A percentile compares a stretch with the other conserved stretches of the same genome.
phyloP scores from a whole-genome alignment of 2,329 filamentous ascomycete genomes.

The Pseudocercospora musae region DNA sequence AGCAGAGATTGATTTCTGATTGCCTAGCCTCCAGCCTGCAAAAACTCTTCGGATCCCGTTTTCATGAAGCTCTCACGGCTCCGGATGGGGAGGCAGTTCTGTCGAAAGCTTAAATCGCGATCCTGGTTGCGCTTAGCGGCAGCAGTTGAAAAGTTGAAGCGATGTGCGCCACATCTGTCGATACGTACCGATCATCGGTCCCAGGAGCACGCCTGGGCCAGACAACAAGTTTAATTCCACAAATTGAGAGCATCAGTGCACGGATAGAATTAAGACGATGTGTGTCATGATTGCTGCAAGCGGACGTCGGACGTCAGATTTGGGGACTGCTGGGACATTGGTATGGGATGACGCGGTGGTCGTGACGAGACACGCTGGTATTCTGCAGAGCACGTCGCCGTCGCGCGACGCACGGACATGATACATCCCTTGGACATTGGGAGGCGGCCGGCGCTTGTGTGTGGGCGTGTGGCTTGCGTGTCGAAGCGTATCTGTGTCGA shows the following conservation, averaged over 20 bases:
- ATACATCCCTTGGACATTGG: not conserved
- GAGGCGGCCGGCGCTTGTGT: not conserved
- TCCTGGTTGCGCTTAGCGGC: conserved; percentile 15
- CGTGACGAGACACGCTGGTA: conserved; percentile 7
- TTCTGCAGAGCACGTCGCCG: not conserved
- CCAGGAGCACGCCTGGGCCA: conserved; percentile 4
- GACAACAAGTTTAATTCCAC: too few relatives aligned
- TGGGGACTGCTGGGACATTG: conserved; percentile 4
- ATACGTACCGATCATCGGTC: conserved; percentile 12
- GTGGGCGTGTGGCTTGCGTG: not conserved
- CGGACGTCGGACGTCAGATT: conserved; percentile 1
- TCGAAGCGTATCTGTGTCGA: not conserved
- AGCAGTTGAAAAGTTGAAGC: conserved; percentile 4
- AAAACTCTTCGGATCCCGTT: not conserved
- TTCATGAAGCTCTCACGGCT: not conserved
- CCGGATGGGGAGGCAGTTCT: not conserved
- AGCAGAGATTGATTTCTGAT: conserved; percentile 17
- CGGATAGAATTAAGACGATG: not conserved
- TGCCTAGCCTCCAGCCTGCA: not conserved
- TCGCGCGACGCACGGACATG: too few relatives aligned
- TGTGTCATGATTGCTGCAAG: conserved; percentile 1
- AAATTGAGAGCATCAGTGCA: conserved; percentile 1
- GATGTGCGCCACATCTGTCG: conserved; percentile 12
- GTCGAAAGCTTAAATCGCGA: conserved; percentile 7
- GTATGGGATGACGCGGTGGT: conserved; percentile 6